phyloP scores from a whole-genome alignment of 1,284 basidiomycete genomes.

The Leccinum brunneo-olivaceum region DNA sequence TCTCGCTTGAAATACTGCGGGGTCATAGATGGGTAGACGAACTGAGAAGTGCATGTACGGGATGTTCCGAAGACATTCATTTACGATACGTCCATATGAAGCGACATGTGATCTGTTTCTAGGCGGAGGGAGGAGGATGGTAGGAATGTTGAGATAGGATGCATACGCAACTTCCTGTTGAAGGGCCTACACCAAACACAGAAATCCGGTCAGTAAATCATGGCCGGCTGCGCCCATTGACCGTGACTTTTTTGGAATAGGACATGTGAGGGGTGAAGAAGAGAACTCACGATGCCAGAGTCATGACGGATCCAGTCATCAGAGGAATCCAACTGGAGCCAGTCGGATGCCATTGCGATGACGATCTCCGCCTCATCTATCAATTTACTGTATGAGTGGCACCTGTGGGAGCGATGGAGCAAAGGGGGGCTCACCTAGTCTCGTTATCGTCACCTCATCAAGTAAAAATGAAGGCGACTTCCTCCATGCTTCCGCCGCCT shows the following conservation, averaged over 20 bases:
- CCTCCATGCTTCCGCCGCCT: constrained; percentile 86
- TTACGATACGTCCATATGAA: constrained; percentile 89
- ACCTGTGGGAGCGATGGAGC: constrained; percentile 14
- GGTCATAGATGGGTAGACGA: constrained; percentile 80
- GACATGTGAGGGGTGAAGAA: constrained; percentile 21
- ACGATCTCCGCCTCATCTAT: constrained; percentile 81
- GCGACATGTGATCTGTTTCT: constrained; percentile 79
- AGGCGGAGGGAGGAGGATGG: constrained; percentile 86
- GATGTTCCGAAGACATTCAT: constrained; percentile 64
- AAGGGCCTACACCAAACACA: constrained; percentile 57
- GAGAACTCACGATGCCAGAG: constrained; percentile 76
- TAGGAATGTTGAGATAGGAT: constrained; percentile 82
- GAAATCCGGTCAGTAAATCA: constrained; percentile 14
- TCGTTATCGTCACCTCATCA: constrained; percentile 85
- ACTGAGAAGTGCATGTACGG: constrained; percentile 76
- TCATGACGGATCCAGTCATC: constrained; percentile 96
- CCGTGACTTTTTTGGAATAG: constrained; percentile 15
- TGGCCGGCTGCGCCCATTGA: constrained; percentile 24
- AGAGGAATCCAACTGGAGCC: constrained; percentile 90
- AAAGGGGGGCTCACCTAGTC: constrained; percentile 56
- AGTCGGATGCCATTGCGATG: constrained; percentile 79
- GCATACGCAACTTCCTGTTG: constrained; percentile 92
- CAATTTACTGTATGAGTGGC: constrained; percentile 14
- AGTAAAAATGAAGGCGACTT: constrained; percentile 70
- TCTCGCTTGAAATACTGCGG: constrained; percentile 44